Base-by-base conservation (phyloP, 192 early-diverging fungal genomes). In the Phycomyces blakesleeanus region DNA sequence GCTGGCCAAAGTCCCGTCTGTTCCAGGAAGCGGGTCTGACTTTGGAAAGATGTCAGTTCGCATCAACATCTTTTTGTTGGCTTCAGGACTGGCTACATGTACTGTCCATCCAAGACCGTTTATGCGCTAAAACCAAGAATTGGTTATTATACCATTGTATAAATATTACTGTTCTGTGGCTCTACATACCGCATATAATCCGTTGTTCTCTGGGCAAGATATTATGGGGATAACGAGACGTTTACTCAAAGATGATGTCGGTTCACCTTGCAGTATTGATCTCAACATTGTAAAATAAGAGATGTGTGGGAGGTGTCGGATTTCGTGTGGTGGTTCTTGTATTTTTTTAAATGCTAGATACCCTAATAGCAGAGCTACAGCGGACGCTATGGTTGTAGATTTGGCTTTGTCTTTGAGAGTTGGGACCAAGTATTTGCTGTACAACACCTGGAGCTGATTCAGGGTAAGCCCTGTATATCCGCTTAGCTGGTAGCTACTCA, bases 11-110 rank as follows among this genome's bases (percentile, higher is more conserved):
- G 57, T 56, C 0, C 34, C 39, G 14, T 54, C 53, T 47, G 40
- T 53, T 5, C 61, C 61, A 21, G 37, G 24, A 41, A 24, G 37
- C 3, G 37, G 14, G 4, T 18, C 16, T 5, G 18, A 34, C 37
- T 59, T 67, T 47, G 65, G 50, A 38, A 67, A 67, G 0, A 52
- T 9, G 15, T 67, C 65, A 59, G n/a, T 22, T 38, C 8, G 14
- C 18, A 9, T 27, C 18, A 12, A 5, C 20, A 21, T 22, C 12
- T 21, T 29, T 18, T 10, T 27, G 16, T 58, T 21, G 21, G 3
- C 10, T 42, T 60, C 18, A 11, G 9, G 11, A 38, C 44, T n/a
- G 11, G 18, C 11, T 18, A 47, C 3, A 11, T n/a, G 18, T 3
- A 47, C 44, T n/a, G 18, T 11, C 18, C 18, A 67, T 50, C 65